Evolutionary conservation across 768 basidiomycete species (phyloP).

Genomic region (Boletus sp.): DNA sequence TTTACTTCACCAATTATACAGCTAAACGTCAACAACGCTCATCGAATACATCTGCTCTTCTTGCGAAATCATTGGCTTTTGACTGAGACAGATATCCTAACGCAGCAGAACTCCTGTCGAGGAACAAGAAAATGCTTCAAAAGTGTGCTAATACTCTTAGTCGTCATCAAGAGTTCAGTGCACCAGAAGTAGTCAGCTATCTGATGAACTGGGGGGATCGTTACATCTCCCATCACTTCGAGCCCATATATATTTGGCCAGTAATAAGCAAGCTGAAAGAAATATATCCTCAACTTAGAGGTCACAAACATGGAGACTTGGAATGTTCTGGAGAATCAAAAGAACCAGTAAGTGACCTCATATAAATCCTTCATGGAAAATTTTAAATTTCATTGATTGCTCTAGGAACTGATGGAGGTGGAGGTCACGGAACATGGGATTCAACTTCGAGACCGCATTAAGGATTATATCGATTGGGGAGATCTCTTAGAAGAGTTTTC

Average conservation of each 20-base stretch:
- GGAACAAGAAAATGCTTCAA: not conserved
- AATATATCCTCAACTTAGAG: not conserved
- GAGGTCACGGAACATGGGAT: no score
- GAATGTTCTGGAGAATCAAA: no score
- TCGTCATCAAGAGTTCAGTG: not conserved
- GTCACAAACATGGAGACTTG: no score
- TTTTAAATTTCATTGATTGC: no score
- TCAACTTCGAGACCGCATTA: no score
- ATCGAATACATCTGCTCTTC: not conserved
- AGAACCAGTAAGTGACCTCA: no score
- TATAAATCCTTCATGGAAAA: no score
- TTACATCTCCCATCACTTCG: not conserved
- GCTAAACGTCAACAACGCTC: not conserved
- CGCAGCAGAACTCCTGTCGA: no score
- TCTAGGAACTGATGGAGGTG: no score
- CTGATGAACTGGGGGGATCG: not conserved
- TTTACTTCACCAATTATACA: not conserved
- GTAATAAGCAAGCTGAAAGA: not conserved
- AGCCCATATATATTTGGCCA: not conserved
- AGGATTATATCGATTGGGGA: no score
- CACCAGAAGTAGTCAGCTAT: not conserved
- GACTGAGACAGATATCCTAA: not conserved
- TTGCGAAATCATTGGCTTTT: not conserved
- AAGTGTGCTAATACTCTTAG: not conserved
- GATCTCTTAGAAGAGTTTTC: no score